A percentile compares a stretch with the other conserved stretches of the same genome.
phyloP scores from a whole-genome alignment of 257 asterid genomes.

The Osmanthus fragrans region DNA sequence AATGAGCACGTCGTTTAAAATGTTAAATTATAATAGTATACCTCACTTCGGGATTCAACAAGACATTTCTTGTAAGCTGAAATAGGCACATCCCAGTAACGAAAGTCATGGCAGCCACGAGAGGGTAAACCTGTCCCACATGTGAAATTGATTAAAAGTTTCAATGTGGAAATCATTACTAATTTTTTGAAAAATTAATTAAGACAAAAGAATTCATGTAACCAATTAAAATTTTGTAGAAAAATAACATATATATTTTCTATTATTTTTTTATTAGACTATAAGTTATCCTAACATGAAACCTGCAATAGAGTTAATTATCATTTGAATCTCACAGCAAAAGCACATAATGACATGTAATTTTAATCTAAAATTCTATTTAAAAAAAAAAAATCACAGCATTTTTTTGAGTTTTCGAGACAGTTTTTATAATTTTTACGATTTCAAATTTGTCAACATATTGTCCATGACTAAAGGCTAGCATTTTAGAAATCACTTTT shows the following conservation, averaged over 20 bases:
- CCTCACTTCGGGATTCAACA: slow-evolving; percentile 82
- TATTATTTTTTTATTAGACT: background rate
- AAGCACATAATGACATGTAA: too few species aligned
- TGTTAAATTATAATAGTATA: background rate
- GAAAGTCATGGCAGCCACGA: slow-evolving; percentile 77
- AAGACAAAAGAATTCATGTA: background rate
- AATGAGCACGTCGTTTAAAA: too few species aligned
- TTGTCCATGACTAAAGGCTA: background rate
- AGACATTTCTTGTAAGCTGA: slow-evolving; percentile 69
- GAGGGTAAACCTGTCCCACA: slow-evolving; percentile 63
- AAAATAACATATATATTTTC: too few species aligned
- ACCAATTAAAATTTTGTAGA: too few species aligned
- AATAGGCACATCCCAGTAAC: slow-evolving; percentile 69
- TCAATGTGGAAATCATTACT: background rate
- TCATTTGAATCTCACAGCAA: too few species aligned
- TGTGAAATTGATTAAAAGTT: background rate
- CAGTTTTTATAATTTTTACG: too few species aligned
- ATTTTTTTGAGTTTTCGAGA: too few species aligned
- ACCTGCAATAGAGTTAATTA: too few species aligned
- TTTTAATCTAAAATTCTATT: too few species aligned
- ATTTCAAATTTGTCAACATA: background rate
- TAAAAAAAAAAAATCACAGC: too few species aligned
- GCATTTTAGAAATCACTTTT: background rate
- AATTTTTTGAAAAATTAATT: background rate
- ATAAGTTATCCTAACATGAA: background rate